A percentile compares a stretch with the other conserved stretches of the same genome.
Evolutionary conservation across 306 rosid species (phyloP).

Genomic region (Sechiopsis laciniata): DNA sequence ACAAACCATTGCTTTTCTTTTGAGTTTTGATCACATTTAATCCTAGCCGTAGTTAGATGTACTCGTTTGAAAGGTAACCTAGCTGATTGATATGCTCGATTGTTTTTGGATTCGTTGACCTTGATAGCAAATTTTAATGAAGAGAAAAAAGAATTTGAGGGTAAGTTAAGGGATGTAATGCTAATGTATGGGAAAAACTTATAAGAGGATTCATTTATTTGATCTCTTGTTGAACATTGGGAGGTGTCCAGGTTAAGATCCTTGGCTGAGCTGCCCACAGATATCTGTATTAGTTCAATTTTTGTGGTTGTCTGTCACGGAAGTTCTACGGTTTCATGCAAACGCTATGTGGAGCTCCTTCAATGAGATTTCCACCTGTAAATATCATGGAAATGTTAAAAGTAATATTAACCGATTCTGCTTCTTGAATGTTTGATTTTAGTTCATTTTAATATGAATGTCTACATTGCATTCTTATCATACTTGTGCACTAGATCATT

Average conservation of each 20-base stretch:
- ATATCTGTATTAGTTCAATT: conserved; percentile 50
- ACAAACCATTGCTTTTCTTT: not conserved
- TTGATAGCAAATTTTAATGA: no score
- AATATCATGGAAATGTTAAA: not conserved
- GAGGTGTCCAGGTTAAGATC: conserved; percentile 35
- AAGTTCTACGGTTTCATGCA: conserved; percentile 61
- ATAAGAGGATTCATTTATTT: not conserved
- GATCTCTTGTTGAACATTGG: not conserved
- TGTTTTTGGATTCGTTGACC: no score
- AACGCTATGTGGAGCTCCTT: conserved; percentile 59
- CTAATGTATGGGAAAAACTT: no score
- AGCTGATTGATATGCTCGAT: no score
- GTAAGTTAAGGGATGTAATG: no score
- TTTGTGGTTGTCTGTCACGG: conserved; percentile 61
- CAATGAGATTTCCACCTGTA: conserved; percentile 76
- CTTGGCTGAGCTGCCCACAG: conserved; percentile 84
- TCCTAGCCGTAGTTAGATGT: no score
- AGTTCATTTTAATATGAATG: not conserved
- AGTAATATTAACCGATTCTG: not conserved
- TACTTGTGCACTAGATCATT: not conserved
- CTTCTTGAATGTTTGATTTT: not conserved
- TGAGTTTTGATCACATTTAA: not conserved
- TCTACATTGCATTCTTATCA: not conserved
- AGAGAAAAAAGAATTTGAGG: no score
- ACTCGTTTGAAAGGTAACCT: no score